Base-by-base conservation (phyloP, 169 alveolate genomes). In the Amoebophrya sp. region DNA sequence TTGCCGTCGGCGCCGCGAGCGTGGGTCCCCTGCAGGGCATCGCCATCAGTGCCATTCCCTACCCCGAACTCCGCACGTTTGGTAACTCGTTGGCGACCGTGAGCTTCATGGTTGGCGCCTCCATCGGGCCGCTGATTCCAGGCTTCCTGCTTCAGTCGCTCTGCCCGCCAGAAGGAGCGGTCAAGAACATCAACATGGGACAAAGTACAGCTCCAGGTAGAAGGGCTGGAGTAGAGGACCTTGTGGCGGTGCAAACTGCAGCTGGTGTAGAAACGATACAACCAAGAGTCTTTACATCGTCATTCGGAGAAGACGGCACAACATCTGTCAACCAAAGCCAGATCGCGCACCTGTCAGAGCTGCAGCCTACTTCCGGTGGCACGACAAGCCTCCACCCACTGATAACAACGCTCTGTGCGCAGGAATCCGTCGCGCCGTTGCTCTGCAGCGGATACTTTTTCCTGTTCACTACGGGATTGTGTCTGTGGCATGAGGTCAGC, bases 1-100 rank as follows among this genome's bases (percentile, higher is more conserved):
- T 66, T 25, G 83, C 83, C 32, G 83, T 66, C 83, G 83, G 83
- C 35, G 83, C 83, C 35, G 83, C 32, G 38, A 1, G 32, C 83
- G 83, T 66, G 38, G 83, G 83, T 3, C 83, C 83, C 7, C 35
- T 66, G 83, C 83, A 66, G 83, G 83, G 83, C 7, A 66, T 66
- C 12, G 1, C 83, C 32, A 66, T 66, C 35, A 12, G 35, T 2
- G 83, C 83, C 32, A 66, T 66, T n/a, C 83, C 83, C 35, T 0
- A 12, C 83, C 12, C 1, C 10, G 0, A 2, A 7, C 39, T 66
- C 10, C 83, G 83, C 29, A 66, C 83, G 35, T 66, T 66, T 1
- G 83, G 83, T 1, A 66, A 66, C 83, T 66, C 83, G 83, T 3
- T 66, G 10, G 83, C 83, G 38, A 66, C 83, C 83, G 83, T 66